Base-by-base conservation (phyloP, 208 protist genomes). In the Trypanosoma melophagium region DNA sequence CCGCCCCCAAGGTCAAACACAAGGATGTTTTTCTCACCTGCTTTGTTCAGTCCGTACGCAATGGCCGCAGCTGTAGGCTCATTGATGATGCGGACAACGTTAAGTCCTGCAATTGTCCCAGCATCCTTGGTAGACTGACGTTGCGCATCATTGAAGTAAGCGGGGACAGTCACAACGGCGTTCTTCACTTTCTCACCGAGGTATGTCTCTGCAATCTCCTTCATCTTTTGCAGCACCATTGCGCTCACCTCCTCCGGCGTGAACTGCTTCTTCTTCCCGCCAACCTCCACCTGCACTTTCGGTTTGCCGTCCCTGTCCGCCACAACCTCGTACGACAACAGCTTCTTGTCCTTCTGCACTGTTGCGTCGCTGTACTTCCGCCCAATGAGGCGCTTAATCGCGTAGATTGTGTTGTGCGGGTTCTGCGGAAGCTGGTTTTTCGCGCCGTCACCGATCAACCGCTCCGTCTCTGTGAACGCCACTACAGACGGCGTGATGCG, bases 401-500 rank as follows among this genome's bases (percentile, higher is more conserved):
- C 97, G 79, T 92, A 99, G 8, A 99, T 61, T 28, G 95, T 97
- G 51, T 94, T 91, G 0, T 64, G 55, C n/a, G 89, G 89, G 41
- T 98, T 97, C 54, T 89, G 88, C 8, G 80, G 63, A 24, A 80
- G 83, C 58, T 99, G 90, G 64, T 97, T 91, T 63, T 87, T 87
- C 17, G 98, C 98, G 12, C 93, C 94, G 56, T 99, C 98, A 59
- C 98, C 98, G 60, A 99, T 87, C 10, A 99, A 84, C 10, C 96
- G 73, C 47, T 99, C 97, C n/a, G 70, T 72, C 59, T 98, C 94
- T 61, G 96, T 97, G 81, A 99, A 99, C n/a, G 98, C 98, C 21
- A 99, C 98, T 55, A 91, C 98, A 3, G 98, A 99, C n/a, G 99
- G 98, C 8, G 99, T 99, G 35, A 97, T 99, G 66, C 98, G 92